Evolutionary conservation across 495 filamentous ascomycete species (phyloP).

Genomic region (Niebla homalea): DNA sequence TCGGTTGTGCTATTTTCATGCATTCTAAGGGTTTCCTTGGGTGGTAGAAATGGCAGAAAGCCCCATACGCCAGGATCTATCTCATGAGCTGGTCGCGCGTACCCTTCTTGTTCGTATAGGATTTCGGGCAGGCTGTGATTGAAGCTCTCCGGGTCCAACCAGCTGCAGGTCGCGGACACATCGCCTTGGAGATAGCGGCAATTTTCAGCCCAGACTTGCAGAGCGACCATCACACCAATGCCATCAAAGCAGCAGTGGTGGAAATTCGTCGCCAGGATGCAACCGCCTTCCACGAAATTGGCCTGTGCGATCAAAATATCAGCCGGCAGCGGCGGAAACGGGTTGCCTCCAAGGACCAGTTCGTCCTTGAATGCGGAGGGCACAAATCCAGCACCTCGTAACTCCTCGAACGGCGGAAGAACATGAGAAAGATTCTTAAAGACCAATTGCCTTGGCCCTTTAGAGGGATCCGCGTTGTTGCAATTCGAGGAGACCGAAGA

Average conservation of each 20-base stretch:
- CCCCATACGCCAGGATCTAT: background rate
- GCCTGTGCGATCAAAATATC: conserved; percentile 23
- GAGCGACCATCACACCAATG: conserved; percentile 18
- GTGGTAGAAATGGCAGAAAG: background rate
- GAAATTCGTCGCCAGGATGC: conserved; percentile 18
- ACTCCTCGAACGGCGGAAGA: conserved; percentile 19
- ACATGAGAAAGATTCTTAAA: conserved; percentile 10
- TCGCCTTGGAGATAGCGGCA: conserved; percentile 25
- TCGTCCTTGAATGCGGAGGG: conserved; percentile 17
- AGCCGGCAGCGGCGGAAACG: conserved; percentile 20
- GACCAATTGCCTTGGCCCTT: too few relatives aligned
- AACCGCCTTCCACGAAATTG: conserved; percentile 26
- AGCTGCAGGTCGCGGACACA: conserved; percentile 18
- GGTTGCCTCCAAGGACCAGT: conserved; percentile 13
- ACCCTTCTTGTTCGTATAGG: conserved; percentile 19
- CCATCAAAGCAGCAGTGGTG: conserved; percentile 21
- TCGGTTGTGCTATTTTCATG: too few relatives aligned
- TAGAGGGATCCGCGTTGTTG: too few relatives aligned
- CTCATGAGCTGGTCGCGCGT: conserved; percentile 12
- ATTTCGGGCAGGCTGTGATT: conserved; percentile 23
- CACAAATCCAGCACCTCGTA: conserved; percentile 16
- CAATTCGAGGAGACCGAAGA: background rate
- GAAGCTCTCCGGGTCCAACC: conserved; percentile 23
- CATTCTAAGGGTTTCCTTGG: too few relatives aligned
- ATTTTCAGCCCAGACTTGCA: conserved; percentile 23